Percentiles rank a stretch among this genome's conserved stretches.
These are phyloP conservation scores for Antrodiella citrinella DNA, from an alignment of 768 basidiomycete species.

Conservation along the genomic window DNA sequence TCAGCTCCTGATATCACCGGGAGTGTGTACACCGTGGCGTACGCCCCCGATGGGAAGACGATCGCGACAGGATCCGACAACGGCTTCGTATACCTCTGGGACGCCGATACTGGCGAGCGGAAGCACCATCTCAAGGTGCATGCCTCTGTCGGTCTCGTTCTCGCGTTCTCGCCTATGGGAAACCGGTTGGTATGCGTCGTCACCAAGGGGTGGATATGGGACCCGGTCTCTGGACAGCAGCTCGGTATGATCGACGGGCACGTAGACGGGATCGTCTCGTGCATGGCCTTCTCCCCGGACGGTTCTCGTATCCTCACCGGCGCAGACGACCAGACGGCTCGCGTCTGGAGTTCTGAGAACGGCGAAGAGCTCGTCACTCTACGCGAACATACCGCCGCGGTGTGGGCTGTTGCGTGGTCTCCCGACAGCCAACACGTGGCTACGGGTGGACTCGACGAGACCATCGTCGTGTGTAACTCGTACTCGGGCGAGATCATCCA, in stretches of 20 bases:
- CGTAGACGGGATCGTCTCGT: constrained; percentile 8
- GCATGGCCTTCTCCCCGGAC: constrained; percentile 15
- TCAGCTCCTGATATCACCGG: constrained; percentile 9
- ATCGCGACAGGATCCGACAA: constrained; percentile 19
- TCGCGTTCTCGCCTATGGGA: constrained; percentile 14
- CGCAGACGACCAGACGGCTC: constrained; percentile 13
- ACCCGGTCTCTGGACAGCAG: constrained; percentile 6
- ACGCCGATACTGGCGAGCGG: constrained; percentile 2
- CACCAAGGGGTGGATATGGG: constrained; percentile 10
- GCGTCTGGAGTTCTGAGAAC: constrained; percentile 18
- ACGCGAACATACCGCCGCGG: constrained; percentile 12
- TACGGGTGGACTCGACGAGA: constrained; percentile 31
- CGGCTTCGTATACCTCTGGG: constrained; percentile 17
- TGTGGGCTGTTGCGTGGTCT: constrained; percentile 33
- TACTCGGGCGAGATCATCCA: constrained; percentile 9
- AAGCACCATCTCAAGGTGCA: constrained; percentile 1
- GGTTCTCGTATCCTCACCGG: constrained; percentile 17
- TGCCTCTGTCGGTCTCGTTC: constrained; percentile 5
- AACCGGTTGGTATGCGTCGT: constrained; percentile 9
- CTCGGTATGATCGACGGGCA: constrained; percentile 10
- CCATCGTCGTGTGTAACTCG: constrained; percentile 13
- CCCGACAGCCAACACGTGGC: constrained; percentile 37
- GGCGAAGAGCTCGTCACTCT: constrained; percentile 9
- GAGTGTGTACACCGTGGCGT: constrained; percentile 10
- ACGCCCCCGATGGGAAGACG: constrained; percentile 14